Percentiles rank a stretch among this genome's conserved stretches.
Conservation (phyloP, 257 asterid species). For the Paulownia fortunei region DNA sequence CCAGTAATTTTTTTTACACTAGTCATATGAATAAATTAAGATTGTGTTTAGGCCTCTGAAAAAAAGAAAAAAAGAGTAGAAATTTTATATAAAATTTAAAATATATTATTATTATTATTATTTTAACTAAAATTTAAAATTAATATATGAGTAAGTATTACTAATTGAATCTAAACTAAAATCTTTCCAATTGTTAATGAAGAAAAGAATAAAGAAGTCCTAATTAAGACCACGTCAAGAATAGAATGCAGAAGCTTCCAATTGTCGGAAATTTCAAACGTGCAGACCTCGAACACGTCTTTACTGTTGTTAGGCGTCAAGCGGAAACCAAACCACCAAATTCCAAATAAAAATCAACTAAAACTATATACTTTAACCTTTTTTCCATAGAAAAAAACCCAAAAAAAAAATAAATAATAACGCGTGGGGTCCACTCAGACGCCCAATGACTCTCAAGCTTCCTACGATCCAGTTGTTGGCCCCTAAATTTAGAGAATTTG, state of each 20-base stretch:
- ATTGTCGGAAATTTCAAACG: constrained; percentile 25
- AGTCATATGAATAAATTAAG: too few species aligned
- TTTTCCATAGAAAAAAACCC: neutral
- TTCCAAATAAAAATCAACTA: neutral
- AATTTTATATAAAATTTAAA: too few species aligned
- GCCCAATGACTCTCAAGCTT: constrained; percentile 2
- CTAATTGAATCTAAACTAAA: too few species aligned
- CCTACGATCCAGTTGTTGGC: constrained; percentile 2
- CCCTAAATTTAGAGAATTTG: constrained; percentile 11
- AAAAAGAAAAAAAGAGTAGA: too few species aligned
- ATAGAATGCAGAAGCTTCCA: constrained; percentile 28
- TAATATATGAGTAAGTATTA: too few species aligned
- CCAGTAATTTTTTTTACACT: too few species aligned
- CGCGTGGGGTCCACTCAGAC: constrained; percentile 20
- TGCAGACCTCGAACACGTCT: constrained; percentile 31
- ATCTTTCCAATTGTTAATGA: too few species aligned
- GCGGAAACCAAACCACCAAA: neutral
- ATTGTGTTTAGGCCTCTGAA: too few species aligned
- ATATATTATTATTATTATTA: too few species aligned
- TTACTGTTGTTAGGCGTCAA: neutral
- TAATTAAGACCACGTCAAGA: constrained; percentile 30
- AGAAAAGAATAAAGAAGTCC: neutral
- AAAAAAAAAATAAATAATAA: neutral
- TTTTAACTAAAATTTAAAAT: too few species aligned
- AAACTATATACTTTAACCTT: neutral